Evolutionary conservation across 768 basidiomycete genomes (phyloP), one percentile per base, ranked within the genome.

Genomic region (Auricularia heimuer): DNA sequence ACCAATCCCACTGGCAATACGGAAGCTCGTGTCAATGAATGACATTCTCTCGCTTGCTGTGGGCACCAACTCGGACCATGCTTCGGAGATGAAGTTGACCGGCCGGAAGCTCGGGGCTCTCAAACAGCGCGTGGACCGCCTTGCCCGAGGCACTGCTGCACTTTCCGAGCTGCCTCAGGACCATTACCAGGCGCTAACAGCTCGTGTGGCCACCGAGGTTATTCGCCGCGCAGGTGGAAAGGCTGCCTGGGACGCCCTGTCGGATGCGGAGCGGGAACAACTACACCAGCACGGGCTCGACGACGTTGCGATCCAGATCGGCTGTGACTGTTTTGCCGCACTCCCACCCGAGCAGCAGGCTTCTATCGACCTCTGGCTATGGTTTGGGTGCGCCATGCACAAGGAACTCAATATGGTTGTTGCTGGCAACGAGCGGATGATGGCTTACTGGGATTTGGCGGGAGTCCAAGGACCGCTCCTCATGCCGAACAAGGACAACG

Each of bases 361-460:
- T 6, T 64, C 62, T 0, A 64, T 73, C 0, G 63, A 71, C 11
- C 67, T 77, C 1, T 78, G 78, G 65, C 65, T 79, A 6, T 75
- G 73, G 72, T 74, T 67, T 29, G 77, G 76, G 1, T 79, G 78
- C 66, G 75, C 73, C 56, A 76, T 76, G 74, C 77, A 79, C 68
- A 78, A 78, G 66, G 76, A 77, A 33, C 68, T 70, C 51, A 79
- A 78, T 63, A 67, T 69, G 10, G 68, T 76, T 56, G 75, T 75
- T 60, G 75, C 70, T 7, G 76, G 76, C 0, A 69, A 70, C 54
- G 33, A 35, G 11, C 68, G 65, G 44, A 76, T 78, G 73, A 62
- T 66, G 63, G 64, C 37, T 21, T 75, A 63, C n/a, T 78, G 75
- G 74, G 54, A 47, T 42, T 63, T 65, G 24, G 47, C 64, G 12